These are phyloP conservation scores for Boletus holoroseus DNA, from an alignment of 1,284 basidiomycete species.

Conservation along the genomic window DNA sequence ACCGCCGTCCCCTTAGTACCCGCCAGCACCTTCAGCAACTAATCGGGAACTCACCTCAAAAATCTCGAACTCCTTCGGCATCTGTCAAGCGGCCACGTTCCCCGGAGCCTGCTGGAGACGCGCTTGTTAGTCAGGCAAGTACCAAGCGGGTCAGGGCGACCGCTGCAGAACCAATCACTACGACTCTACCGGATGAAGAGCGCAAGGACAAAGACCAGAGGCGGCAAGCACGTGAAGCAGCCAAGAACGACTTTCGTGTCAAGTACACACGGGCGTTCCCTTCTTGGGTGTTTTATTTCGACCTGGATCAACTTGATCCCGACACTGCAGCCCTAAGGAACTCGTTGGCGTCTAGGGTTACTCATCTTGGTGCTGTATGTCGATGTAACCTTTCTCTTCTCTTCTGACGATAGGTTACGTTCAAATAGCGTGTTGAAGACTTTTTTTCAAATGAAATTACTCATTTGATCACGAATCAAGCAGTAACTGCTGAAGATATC, in stretches of 20 bases:
- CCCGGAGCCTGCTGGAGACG: conserved; percentile 47
- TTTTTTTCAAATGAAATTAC: conserved; percentile 85
- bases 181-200: conserved; percentile 28
- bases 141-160: conserved; percentile 33
- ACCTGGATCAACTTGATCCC: conserved; percentile 55
- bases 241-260: conserved; percentile 68
- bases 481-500: conserved; percentile 36
- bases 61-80: conserved; percentile 23
- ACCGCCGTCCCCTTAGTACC: conserved; percentile 39
- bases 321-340: conserved; percentile 43
- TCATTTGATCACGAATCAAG: conserved; percentile 75
- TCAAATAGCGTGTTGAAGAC: conserved; percentile 64
- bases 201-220: conserved; percentile 40
- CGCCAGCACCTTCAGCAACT: conserved; percentile 34
- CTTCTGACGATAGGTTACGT: background rate
- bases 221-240: conserved; percentile 50
- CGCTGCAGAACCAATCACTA: conserved; percentile 19
- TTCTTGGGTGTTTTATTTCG: conserved; percentile 81
- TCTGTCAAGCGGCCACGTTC: conserved; percentile 58
- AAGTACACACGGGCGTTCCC: conserved; percentile 88
- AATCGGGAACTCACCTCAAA: conserved; percentile 31
- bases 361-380: conserved; percentile 75
- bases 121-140: conserved; percentile 15
- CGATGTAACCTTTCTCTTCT: background rate
- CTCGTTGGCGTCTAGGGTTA: conserved; percentile 51